Base-by-base conservation (phyloP, 2,329 filamentous ascomycete genomes). In the Chaetothyriales sp. region DNA sequence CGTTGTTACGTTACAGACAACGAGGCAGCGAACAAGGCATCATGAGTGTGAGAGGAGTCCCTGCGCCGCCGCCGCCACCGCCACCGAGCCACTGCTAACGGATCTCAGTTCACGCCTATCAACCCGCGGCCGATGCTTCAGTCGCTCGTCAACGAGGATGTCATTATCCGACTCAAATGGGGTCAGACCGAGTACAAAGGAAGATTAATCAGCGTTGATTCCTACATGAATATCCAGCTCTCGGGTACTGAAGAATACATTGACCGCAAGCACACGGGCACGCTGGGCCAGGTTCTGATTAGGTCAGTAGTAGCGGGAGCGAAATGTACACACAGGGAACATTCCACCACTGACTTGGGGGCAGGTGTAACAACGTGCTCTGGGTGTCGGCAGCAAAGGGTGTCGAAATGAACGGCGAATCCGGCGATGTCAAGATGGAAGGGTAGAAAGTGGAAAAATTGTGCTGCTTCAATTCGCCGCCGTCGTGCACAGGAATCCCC, bases 191-290 rank as follows among this genome's bases (percentile, higher is more conserved):
- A 98, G 69, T 98, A 98, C 78, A 93, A 90, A 68, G 92, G 92
- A 66, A 79, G 80, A 59, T 79, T 98, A 56, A 85, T 95, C 64
- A 90, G 84, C 62, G 86, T 94, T 64, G 92, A 98, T 73, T 88
- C 85, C 65, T 98, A 98, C 75, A 96, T 98, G 90, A 98, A 98
- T 73, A 81, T 98, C 57, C 88, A 96, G 72, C 78, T 98, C 57
- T 81, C 82, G 59, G 83, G 84, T 62, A 89, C 90, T 48, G 86
- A 95, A 70, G 92, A 98, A 70, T 95, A 83, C 70, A 85, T 95
- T 64, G 81, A 88, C 65, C 83, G 86, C 60, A 85, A 93, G 76
- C 82, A 80, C 66, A 87, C 84, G 36, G 90, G 88, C 51, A 79
- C 79, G 47, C 71, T 98, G 58, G 92, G 92, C 5, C 84, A 95